Base-by-base conservation (phyloP, 805 yeast genomes). In the Zygosaccharomyces lentus region DNA sequence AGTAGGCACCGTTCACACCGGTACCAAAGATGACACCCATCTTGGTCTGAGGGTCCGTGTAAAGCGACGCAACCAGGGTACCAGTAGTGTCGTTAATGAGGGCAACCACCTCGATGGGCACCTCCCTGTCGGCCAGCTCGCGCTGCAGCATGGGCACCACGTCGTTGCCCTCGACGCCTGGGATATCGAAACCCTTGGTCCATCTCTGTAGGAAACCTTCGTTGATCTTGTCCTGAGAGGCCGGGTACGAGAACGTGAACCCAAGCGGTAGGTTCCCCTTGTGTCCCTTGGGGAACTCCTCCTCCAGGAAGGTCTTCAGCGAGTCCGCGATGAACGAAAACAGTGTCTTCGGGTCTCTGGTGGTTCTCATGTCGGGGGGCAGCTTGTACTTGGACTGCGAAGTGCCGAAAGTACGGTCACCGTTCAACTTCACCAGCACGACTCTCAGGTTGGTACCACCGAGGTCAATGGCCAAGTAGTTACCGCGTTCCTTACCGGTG, bases 11-110 rank as follows among this genome's bases (percentile, higher is more conserved):
- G 67, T 91, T 91, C 71, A 91, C 87, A 56, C 98, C 98, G 40
- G 98, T 91, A 65, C 98, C 99, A 66, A 89, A 91, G 59, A 91
- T 91, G 63, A 88, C 79, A 49, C 99, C 99, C 91, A 90, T 86
- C 69, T 83, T 82, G 54, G 96, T 82, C 58, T 80, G 81, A 30
- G 91, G 80, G 65, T 91, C 96, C 43, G 95, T 78, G 73, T 91
- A 91, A 76, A 84, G 81, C 41, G 97, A 89, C 27, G 98, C 98
- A 51, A 91, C 95, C 60, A 91, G 74, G 37, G 99, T 91, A 67
- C 98, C 99, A 40, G 96, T 87, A 54, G 99, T 91, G 68, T 91
- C 99, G 71, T 90, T 91, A 69, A 91, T 91, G 64, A 91, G 74
- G 41, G 98, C 96, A 52, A 87, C 89, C 47, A 91, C 95, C 38